phyloP scores from a whole-genome alignment of 352 stramenopile species.

The Pythium vanterpoolii region DNA sequence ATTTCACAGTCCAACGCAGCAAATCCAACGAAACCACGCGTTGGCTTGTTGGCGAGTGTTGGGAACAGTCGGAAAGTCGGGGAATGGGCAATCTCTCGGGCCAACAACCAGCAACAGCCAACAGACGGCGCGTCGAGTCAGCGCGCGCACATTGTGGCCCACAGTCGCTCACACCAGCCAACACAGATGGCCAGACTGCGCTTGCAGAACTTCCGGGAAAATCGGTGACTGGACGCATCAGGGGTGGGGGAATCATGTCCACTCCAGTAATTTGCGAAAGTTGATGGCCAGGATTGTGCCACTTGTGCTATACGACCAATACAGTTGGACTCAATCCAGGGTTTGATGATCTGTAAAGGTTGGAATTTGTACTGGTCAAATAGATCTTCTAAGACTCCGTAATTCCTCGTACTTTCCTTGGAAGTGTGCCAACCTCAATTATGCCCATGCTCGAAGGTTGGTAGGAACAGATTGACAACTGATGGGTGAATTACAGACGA shows the following conservation, averaged over 20 bases:
- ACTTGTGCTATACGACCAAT: background rate
- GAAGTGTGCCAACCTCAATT: no score
- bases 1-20: conserved; percentile 3
- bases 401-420: no score
- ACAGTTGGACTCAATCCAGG: background rate
- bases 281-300: background rate
- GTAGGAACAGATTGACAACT: no score
- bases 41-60: background rate
- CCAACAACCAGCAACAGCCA: conserved; percentile 7
- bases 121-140: background rate
- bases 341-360: no score
- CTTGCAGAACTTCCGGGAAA: background rate
- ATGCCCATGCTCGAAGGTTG: no score
- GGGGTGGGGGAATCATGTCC: background rate
- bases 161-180: no score
- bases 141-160: background rate
- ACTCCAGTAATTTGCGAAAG: background rate
- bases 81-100: background rate
- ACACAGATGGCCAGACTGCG: background rate
- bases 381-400: no score
- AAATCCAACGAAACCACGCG: background rate
- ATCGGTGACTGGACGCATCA: background rate
- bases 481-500: no score
- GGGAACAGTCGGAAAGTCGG: conserved; percentile 7
- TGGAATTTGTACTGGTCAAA: background rate